These are phyloP conservation scores for Pichia nanzhaoensis DNA, from an alignment of 805 yeast genomes.

Conservation along the genomic window DNA sequence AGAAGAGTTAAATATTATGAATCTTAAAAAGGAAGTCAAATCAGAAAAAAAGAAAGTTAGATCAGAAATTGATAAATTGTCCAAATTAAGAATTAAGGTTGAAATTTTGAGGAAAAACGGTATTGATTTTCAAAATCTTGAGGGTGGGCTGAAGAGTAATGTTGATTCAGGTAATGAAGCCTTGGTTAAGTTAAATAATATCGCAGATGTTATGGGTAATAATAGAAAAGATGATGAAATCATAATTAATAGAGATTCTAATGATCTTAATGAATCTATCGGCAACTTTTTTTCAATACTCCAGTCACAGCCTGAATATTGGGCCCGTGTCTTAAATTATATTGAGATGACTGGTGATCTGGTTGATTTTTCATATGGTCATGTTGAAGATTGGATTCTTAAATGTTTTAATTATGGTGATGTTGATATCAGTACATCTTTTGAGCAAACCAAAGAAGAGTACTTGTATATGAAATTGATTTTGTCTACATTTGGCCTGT, in stretches of 20 bases:
- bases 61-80: conserved; percentile 63
- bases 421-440: conserved; percentile 12
- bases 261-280: conserved; percentile 55
- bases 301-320: conserved; percentile 76
- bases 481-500: conserved; percentile 38
- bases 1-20: conserved; percentile 7
- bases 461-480: conserved; percentile 56
- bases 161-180: conserved; percentile 9
- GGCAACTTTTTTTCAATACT: conserved; percentile 75
- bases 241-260: conserved; percentile 33
- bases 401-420: conserved; percentile 27
- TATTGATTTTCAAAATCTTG: conserved; percentile 66
- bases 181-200: conserved; percentile 4
- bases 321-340: conserved; percentile 45
- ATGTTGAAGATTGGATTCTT: conserved; percentile 32
- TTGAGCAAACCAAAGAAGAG: conserved; percentile 59
- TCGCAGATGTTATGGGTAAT: not conserved
- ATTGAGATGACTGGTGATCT: conserved; percentile 20
- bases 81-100: conserved; percentile 71
- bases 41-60: conserved; percentile 67
- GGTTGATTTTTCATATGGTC: conserved; percentile 18
- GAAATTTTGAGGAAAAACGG: conserved; percentile 73
- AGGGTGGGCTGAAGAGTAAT: conserved; percentile 23
- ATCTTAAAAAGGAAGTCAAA: conserved; percentile 35
- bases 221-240: conserved; percentile 31